These are phyloP conservation scores for Neurospora sp. DNA, from an alignment of 2,329 filamentous ascomycete species.

Conservation along the genomic window DNA sequence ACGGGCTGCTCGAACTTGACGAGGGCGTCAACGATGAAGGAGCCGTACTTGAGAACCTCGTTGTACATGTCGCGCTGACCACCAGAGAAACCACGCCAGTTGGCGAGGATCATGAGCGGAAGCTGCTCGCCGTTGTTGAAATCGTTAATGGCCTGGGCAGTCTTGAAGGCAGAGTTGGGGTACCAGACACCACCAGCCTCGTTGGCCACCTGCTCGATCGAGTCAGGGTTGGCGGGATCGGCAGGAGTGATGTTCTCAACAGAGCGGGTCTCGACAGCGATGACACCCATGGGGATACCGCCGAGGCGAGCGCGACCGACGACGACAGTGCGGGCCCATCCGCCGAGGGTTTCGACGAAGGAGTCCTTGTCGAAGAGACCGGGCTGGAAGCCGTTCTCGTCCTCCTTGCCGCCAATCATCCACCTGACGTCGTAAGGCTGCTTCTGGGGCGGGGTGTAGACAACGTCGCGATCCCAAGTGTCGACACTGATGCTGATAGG, in stretches of 20 bases:
- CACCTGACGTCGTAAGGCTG: slow-evolving; percentile 87
- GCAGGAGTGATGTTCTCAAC: slow-evolving; percentile 96
- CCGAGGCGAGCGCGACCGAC: slow-evolving; percentile 92
- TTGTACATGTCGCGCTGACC: slow-evolving; percentile 99
- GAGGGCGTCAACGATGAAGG: slow-evolving; percentile 95
- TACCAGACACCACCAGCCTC: slow-evolving; percentile 99
- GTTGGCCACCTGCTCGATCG: slow-evolving; percentile 86
- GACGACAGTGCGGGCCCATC: slow-evolving; percentile 95
- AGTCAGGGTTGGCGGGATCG: slow-evolving; percentile 96
- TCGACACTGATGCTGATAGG: slow-evolving; percentile 85
- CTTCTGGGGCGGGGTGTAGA: slow-evolving; percentile 73
- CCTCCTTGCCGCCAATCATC: slow-evolving; percentile 79
- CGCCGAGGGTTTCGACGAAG: slow-evolving; percentile 91
- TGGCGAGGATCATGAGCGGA: slow-evolving; percentile 96
- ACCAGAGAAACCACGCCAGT: slow-evolving; percentile 99
- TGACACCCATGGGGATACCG: slow-evolving; percentile 97
- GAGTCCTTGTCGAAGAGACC: slow-evolving; percentile 96
- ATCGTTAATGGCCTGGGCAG: slow-evolving; percentile 94
- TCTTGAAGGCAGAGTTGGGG: slow-evolving; percentile 99
- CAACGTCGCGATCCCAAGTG: slow-evolving; percentile 85
- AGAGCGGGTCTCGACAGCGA: slow-evolving; percentile 88
- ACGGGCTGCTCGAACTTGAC: slow-evolving; percentile 98
- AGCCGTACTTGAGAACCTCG: slow-evolving; percentile 98
- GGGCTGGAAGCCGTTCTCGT: slow-evolving; percentile 75
- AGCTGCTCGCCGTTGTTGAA: slow-evolving; percentile 99